Conservation (phyloP, 805 yeast species). For the Grigorovia humatica region DNA sequence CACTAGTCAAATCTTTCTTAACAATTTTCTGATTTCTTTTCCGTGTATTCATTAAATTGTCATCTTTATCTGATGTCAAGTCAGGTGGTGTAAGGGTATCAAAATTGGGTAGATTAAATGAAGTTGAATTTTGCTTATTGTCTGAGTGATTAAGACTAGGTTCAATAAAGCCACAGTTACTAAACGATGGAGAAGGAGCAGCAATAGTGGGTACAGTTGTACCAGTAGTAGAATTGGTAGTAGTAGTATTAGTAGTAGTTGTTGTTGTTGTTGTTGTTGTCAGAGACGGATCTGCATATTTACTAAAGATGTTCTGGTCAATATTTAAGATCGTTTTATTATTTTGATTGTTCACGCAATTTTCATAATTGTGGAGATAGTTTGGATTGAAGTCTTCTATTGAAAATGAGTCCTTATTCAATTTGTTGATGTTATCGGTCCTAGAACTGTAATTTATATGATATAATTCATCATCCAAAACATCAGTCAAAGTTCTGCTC, state of each 20-base stretch:
- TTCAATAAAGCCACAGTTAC: no score
- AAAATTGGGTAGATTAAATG: background rate
- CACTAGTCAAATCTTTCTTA: background rate
- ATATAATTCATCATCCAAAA: conserved; percentile 26
- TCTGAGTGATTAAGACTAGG: background rate
- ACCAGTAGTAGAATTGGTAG: background rate
- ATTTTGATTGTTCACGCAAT: conserved; percentile 3
- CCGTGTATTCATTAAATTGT: background rate
- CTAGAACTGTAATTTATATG: conserved; percentile 9
- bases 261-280: conserved; percentile 22
- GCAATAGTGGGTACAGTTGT: background rate
- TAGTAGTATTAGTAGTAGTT: conserved; percentile 13
- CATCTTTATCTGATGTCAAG: background rate
- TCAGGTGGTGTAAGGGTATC: background rate
- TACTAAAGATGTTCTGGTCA: conserved; percentile 15
- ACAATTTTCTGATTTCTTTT: background rate
- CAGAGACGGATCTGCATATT: conserved; percentile 27
- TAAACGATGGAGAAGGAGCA: background rate
- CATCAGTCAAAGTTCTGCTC: conserved; percentile 27
- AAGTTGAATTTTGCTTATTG: background rate
- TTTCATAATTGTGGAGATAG: conserved; percentile 3
- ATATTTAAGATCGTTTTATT: background rate
- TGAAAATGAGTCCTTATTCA: background rate
- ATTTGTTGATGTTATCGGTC: background rate
- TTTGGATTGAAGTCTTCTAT: background rate